Evolutionary conservation across 169 alveolate genomes (phyloP), one percentile per base, ranked within the genome.

Genomic region (Theileria orientalis): DNA sequence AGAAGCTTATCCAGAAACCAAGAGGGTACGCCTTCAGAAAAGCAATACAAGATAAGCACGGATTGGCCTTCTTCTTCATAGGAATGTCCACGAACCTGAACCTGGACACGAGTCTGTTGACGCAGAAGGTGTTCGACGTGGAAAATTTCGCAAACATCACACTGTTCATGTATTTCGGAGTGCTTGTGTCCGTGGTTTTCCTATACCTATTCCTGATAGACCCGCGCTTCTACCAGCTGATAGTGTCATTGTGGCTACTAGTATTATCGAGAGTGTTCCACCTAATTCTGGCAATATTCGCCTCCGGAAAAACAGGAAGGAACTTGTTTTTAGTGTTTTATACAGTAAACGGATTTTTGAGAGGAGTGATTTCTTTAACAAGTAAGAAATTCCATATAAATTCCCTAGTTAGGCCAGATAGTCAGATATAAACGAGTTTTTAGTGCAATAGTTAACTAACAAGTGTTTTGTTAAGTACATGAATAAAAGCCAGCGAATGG

Each of bases 61-160:
- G 41, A 1, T 35, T 32, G 19, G 41, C 23, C 25, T 64, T 64
- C 69, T 64, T 64, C 27, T 49, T 64, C 61, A 16, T 64, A 46
- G 74, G 74, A 9, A 32, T 64, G 41, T 33, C 74, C 1, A 32
- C 23, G 59, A 32, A 29, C 47, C 47, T 46, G 21, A 64, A 64
- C 47, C 74, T 64, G 35, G 47, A 64, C 35, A 64, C 74, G 11
- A 64, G 69, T 64, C 61, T 64, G 23, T 46, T 64, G n/a, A 64
- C 74, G 6, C 44, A 42, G 32, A 64, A 27, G 21, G 23, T 64
- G 23, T 64, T 64, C 30, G 61, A 64, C 1, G 40, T 29, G 14
- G 74, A 64, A 40, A 64, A 64, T n/a, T 64, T 64, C 8, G 27
- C 74, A 11, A 64, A 59, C 37, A 59, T 49, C 25, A 49, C 60